These are phyloP conservation scores for Ustilago hordei DNA, from an alignment of 1,284 basidiomycete species.

Conservation along the genomic window DNA sequence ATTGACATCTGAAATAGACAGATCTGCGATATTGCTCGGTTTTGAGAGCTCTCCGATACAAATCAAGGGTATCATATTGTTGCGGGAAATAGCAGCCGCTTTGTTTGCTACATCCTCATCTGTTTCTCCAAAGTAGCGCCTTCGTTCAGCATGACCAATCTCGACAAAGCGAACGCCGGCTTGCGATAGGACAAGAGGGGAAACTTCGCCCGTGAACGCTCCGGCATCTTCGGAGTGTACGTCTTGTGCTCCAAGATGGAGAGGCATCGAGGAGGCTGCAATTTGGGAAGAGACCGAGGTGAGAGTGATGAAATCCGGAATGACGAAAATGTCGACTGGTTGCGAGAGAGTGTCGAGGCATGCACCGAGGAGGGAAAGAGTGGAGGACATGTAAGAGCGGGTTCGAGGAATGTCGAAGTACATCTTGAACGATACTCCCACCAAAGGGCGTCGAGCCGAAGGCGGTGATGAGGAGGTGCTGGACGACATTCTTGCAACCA, in stretches of 20 bases:
- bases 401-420: slow-evolving; percentile 64
- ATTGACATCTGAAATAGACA: slow-evolving; percentile 27
- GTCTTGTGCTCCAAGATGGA: slow-evolving; percentile 63
- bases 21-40: slow-evolving; percentile 35
- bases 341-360: slow-evolving; percentile 16
- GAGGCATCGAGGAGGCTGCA: slow-evolving; percentile 6
- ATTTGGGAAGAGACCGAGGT: slow-evolving; percentile 31
- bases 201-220: slow-evolving; percentile 65
- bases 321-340: slow-evolving; percentile 57
- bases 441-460: slow-evolving; percentile 46
- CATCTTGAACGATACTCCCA: slow-evolving; percentile 67
- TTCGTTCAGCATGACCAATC: slow-evolving; percentile 64
- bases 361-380: slow-evolving; percentile 29
- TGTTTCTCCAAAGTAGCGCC: slow-evolving; percentile 61
- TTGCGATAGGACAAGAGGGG: slow-evolving; percentile 57
- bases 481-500: slow-evolving; percentile 10
- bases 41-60: slow-evolving; percentile 59
- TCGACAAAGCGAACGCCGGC: slow-evolving; percentile 60
- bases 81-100: slow-evolving; percentile 44
- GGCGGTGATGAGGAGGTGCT: background rate
- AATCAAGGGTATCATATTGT: slow-evolving; percentile 60
- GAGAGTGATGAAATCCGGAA: slow-evolving; percentile 65
- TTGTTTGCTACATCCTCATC: slow-evolving; percentile 59
- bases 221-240: slow-evolving; percentile 55
- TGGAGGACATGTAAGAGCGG: slow-evolving; percentile 27